Conservation (phyloP, 768 basidiomycete genomes). For the Rickenella mellea region DNA sequence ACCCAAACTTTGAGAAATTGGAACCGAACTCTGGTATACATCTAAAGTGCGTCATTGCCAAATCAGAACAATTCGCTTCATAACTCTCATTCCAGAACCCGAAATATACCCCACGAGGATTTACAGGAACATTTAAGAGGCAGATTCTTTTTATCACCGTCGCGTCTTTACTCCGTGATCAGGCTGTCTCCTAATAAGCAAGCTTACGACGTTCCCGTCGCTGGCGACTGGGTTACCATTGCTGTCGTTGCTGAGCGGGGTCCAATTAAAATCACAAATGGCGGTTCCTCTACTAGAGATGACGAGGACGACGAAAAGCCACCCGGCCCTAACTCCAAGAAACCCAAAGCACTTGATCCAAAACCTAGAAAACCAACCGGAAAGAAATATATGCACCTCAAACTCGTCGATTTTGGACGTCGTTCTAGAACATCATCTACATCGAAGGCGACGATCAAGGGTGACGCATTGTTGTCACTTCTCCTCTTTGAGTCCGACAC, state of each 20-base stretch:
- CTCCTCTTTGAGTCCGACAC: constrained; percentile 84
- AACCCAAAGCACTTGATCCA: too few species aligned
- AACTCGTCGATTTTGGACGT: constrained; percentile 73
- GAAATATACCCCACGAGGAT: constrained; percentile 62
- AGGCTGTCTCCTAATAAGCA: constrained; percentile 70
- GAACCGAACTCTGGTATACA: constrained; percentile 91
- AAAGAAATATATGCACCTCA: constrained; percentile 81
- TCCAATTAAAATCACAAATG: constrained; percentile 49
- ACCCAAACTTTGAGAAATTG: constrained; percentile 64
- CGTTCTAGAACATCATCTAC: constrained; percentile 41
- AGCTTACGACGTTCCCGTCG: constrained; percentile 85
- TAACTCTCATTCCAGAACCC: constrained; percentile 41
- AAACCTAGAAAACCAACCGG: constrained; percentile 10
- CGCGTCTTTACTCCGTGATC: constrained; percentile 78
- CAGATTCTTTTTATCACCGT: constrained; percentile 84
- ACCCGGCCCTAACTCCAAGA: constrained; percentile 4
- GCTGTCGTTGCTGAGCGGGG: constrained; percentile 92
- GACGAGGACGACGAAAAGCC: constrained; percentile 15
- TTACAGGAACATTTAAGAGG: constrained; percentile 73
- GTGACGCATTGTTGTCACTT: constrained; percentile 77
- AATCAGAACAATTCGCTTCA: not conserved
- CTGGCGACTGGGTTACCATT: constrained; percentile 92
- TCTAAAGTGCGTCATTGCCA: constrained; percentile 51
- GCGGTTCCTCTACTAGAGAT: constrained; percentile 23
- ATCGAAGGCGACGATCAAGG: constrained; percentile 51